Conservation (phyloP, 345 rosid species). For the Camelina neglecta region DNA sequence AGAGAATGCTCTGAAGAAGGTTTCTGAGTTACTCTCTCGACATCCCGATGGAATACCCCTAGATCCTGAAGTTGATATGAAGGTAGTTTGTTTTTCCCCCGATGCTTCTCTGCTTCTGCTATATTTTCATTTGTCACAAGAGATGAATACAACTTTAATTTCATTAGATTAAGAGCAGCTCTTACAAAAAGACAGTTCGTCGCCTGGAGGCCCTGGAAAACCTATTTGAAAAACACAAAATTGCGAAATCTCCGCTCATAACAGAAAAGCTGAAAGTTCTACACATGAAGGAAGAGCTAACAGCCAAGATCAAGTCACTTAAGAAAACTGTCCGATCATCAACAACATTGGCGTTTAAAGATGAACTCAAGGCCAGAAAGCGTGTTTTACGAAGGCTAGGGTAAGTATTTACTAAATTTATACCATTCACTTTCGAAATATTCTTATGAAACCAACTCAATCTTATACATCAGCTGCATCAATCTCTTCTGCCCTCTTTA, state of each 20-base stretch:
- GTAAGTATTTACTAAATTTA: constrained; percentile 48
- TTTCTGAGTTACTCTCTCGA: constrained; percentile 80
- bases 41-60: constrained; percentile 75
- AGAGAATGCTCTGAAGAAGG: constrained; percentile 85
- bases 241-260: constrained; percentile 86
- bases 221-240: constrained; percentile 85
- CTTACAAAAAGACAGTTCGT: constrained; percentile 76
- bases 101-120: constrained; percentile 15
- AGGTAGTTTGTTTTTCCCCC: constrained; percentile 49
- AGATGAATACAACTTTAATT: constrained; percentile 22
- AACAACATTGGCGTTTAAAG: constrained; percentile 87
- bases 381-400: constrained; percentile 95
- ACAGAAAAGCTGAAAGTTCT: constrained; percentile 79
- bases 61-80: constrained; percentile 90
- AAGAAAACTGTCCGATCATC: constrained; percentile 79
- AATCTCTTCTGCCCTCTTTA: not conserved
- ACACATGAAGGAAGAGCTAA: constrained; percentile 77
- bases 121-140: constrained; percentile 22
- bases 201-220: constrained; percentile 87
- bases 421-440: not conserved
- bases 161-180: constrained; percentile 73
- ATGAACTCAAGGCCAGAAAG: constrained; percentile 95
- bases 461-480: constrained; percentile 4
- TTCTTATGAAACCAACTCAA: constrained; percentile 14
- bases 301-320: constrained; percentile 76